Conservation (phyloP, 228 moss, liverwort and hornwort species). For the Sphagnum fallax region DNA sequence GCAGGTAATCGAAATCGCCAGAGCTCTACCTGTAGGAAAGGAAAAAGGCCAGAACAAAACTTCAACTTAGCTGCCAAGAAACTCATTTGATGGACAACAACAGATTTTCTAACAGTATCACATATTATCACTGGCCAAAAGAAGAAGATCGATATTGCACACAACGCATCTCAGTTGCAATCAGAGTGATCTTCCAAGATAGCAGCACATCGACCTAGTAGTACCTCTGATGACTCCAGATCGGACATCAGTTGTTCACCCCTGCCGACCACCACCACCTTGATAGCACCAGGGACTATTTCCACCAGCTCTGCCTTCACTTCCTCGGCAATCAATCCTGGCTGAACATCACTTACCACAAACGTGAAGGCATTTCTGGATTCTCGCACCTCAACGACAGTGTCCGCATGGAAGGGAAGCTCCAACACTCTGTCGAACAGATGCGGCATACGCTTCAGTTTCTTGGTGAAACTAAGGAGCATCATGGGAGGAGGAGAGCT, state of each 20-base stretch:
- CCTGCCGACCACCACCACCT: constrained; percentile 42
- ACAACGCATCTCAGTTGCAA: background rate
- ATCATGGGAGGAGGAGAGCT: too few species aligned
- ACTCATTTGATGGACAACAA: too few species aligned
- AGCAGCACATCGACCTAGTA: background rate
- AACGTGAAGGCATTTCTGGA: constrained; percentile 25
- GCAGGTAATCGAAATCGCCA: constrained; percentile 64
- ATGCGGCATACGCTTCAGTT: constrained; percentile 67
- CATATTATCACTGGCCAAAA: too few species aligned
- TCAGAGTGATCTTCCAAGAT: background rate
- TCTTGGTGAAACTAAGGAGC: constrained; percentile 13
- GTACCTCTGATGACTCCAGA: constrained; percentile 19
- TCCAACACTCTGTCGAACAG: constrained; percentile 50
- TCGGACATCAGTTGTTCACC: constrained; percentile 5
- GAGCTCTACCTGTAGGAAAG: constrained; percentile 19
- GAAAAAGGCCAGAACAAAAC: too few species aligned
- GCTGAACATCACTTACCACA: constrained; percentile 21
- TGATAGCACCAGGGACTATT: constrained; percentile 59
- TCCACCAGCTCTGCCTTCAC: constrained; percentile 53
- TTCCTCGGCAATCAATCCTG: constrained; percentile 19
- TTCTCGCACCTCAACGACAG: constrained; percentile 34
- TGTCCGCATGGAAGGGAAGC: constrained; percentile 41
- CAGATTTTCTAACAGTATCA: too few species aligned
- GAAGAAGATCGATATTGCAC: background rate
- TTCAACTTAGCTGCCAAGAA: too few species aligned